These are phyloP conservation scores for Cercis canadensis DNA, from an alignment of 306 rosid genomes.

Conservation along the genomic window DNA sequence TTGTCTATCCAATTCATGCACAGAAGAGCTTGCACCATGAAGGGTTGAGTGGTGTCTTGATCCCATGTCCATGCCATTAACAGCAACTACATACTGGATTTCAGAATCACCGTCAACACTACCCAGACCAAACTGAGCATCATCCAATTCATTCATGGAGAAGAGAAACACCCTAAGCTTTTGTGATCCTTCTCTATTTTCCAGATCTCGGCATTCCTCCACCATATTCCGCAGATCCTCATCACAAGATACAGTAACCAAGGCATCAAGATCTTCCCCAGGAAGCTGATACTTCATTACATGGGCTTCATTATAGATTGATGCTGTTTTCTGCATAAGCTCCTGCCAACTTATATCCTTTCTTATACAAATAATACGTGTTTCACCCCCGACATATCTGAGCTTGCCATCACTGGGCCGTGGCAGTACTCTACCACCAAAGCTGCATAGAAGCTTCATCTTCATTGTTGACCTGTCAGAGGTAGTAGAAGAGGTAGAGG, in stretches of 20 bases:
- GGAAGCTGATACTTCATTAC: slow-evolving; percentile 90
- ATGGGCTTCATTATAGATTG: slow-evolving; percentile 58
- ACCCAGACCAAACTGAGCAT: slow-evolving; percentile 60
- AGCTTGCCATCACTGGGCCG: slow-evolving; percentile 89
- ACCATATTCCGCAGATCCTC: slow-evolving; percentile 92
- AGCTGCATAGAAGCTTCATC: slow-evolving; percentile 86
- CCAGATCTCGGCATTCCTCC: slow-evolving; percentile 74
- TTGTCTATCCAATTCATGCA: slow-evolving; percentile 64
- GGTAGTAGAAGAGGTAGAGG: slow-evolving; percentile 58
- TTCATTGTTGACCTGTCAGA: slow-evolving; percentile 60
- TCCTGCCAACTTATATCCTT: slow-evolving; percentile 71
- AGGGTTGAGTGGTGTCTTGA: slow-evolving; percentile 63
- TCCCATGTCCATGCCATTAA: slow-evolving; percentile 74
- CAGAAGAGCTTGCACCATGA: slow-evolving; percentile 55
- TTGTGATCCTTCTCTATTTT: slow-evolving; percentile 57
- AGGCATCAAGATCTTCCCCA: slow-evolving; percentile 94
- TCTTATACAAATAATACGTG: slow-evolving; percentile 70
- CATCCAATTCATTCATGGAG: slow-evolving; percentile 74
- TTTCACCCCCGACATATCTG: slow-evolving; percentile 92
- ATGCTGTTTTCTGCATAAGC: slow-evolving; percentile 66
- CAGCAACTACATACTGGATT: slow-evolving; percentile 78
- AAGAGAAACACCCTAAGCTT: slow-evolving; percentile 81
- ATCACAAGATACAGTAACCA: slow-evolving; percentile 83
- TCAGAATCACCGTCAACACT: slow-evolving; percentile 76
- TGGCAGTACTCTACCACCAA: slow-evolving; percentile 80